Base-by-base conservation (phyloP, 2,329 filamentous ascomycete species). In the Biscogniauxia marginata region DNA sequence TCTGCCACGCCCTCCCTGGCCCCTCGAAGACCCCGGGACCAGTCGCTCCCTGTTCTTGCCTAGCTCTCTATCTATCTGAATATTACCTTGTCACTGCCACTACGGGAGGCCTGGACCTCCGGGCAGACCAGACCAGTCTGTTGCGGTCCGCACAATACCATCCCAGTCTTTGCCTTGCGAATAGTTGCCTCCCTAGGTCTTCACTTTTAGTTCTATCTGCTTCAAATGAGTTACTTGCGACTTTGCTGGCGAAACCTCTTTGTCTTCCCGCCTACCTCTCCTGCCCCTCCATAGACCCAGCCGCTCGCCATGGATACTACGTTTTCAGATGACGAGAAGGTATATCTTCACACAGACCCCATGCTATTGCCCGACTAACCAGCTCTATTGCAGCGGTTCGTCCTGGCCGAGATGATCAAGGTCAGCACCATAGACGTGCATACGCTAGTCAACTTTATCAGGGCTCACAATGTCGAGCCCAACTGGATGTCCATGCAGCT, bases 401-500 rank as follows among this genome's bases (percentile, higher is more conserved):
- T 84, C 58, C 75, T 85, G 54, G 79, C 76, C 55, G 82, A 85
- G 69, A 80, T 84, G 63, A 79, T 85, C 70, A 85, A 84, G 64
- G 75, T 75, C 57, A 84, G 81, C 71, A 69, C 74, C 24, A 70
- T 84, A 56, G 77, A 82, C 54, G 66, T 82, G 21, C 67, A 72
- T 9, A 69, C 67, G 18, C 68, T 85, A 24, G 75, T 77, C 19
- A 70, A 72, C 11, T 82, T 85, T 58, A 73, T 84, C 62, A 77
- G 66, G 58, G 59, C 65, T 43, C 70, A 76, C 56, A 69, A 68
- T 8, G 64, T 79, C 52, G 69, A 73, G 56, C 76, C 77, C 7
- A 72, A 76, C 57, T 81, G 77, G 77, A 71, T 77, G 67, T 71
- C 68, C 47, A 80, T 81, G 74, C 78, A 80, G 60, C 70, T 81